A percentile compares a stretch with the other conserved stretches of the same genome.
Conservation (phyloP, 345 rosid genomes). For the Conringia planisiliqua region DNA sequence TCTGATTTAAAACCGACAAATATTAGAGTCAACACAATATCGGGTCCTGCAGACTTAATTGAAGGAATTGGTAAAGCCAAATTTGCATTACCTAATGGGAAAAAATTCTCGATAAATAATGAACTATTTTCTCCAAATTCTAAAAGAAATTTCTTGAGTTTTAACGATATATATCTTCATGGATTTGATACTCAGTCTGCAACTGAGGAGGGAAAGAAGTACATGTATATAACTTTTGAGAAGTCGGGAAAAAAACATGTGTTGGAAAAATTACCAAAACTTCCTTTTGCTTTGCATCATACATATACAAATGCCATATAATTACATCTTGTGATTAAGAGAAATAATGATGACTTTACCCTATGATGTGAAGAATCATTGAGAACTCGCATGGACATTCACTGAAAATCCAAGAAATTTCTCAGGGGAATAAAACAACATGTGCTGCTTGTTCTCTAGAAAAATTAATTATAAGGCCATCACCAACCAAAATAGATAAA, state of each 20-base stretch:
- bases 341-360: no score
- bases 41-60: neutral
- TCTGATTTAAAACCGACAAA: neutral
- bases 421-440: no score
- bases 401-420: no score
- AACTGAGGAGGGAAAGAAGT: neutral
- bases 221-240: neutral
- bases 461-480: no score
- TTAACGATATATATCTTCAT: neutral
- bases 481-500: no score
- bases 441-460: no score
- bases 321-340: no score
- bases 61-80: neutral
- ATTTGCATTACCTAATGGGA: neutral
- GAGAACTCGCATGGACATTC: no score
- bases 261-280: neutral
- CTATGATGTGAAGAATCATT: no score
- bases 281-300: neutral
- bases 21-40: neutral
- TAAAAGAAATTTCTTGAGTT: neutral
- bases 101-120: neutral
- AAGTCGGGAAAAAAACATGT: neutral
- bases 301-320: no score
- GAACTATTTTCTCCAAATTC: neutral
- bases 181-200: neutral